phyloP scores from a whole-genome alignment of 108 stramenopile species.

The Fistulifera solaris region DNA sequence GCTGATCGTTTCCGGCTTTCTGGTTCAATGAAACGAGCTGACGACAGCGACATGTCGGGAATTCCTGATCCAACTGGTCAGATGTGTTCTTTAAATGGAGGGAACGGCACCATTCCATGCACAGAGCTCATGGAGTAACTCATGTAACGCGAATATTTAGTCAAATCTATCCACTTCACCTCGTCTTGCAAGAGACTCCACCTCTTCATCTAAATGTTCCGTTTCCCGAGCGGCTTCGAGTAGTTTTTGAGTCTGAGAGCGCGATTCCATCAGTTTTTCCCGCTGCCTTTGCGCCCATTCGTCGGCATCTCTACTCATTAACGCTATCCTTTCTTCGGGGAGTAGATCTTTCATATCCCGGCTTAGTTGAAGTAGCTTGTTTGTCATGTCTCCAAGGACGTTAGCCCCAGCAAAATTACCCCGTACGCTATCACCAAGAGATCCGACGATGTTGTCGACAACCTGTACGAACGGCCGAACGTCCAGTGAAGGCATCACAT shows the following conservation, averaged over 20 bases:
- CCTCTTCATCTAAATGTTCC: conserved; percentile 20
- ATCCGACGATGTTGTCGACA: conserved; percentile 74
- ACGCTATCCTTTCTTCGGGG: conserved; percentile 71
- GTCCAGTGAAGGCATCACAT: conserved; percentile 81
- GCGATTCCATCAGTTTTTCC: conserved; percentile 46
- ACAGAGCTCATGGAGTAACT: conserved; percentile 64
- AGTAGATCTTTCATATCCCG: conserved; percentile 73
- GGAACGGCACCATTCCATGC: conserved; percentile 66
- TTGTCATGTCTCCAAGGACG: conserved; percentile 70
- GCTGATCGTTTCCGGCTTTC: conserved; percentile 44
- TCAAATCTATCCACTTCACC: conserved; percentile 31
- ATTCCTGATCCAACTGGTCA: conserved; percentile 60
- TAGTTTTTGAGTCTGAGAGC: conserved; percentile 51
- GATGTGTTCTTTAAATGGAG: conserved; percentile 65
- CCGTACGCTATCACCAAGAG: conserved; percentile 60
- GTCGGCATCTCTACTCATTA: conserved; percentile 69
- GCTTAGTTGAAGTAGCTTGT: conserved; percentile 67
- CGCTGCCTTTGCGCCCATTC: conserved; percentile 74
- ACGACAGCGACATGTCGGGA: conserved; percentile 9
- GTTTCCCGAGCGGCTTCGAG: conserved; percentile 32
- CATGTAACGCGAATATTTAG: not conserved
- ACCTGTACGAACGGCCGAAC: conserved; percentile 83
- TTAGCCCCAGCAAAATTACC: conserved; percentile 57
- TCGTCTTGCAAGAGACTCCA: conserved; percentile 12
- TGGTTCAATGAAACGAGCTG: conserved; percentile 54